Percentiles rank a stretch among this genome's conserved stretches.
Conservation (phyloP, 2,329 filamentous ascomycete species). For the Colletotrichum sp. region DNA sequence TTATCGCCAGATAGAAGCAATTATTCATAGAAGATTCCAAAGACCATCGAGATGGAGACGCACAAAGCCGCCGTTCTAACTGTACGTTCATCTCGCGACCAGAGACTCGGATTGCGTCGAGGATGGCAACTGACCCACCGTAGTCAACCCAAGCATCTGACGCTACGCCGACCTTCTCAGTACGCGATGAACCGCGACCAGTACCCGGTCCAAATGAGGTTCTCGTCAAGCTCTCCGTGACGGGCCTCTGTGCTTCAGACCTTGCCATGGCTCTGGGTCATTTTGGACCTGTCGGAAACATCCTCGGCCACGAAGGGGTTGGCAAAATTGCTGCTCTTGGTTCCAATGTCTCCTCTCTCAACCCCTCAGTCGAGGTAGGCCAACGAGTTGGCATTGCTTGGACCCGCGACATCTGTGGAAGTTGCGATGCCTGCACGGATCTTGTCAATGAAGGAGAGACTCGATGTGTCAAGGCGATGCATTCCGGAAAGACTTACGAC, state of each 20-base stretch:
- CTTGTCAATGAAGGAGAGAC: conserved; percentile 36
- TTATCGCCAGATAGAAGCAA: neutral
- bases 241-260: conserved; percentile 44
- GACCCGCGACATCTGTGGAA: conserved; percentile 39
- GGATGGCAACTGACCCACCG: neutral
- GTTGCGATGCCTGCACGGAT: conserved; percentile 35
- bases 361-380: conserved; percentile 29
- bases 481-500: conserved; percentile 36
- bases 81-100: neutral
- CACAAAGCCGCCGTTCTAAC: neutral
- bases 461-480: conserved; percentile 35
- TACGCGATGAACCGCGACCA: conserved; percentile 1
- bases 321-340: conserved; percentile 43
- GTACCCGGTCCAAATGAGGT: conserved; percentile 25
- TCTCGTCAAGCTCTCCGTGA: conserved; percentile 38
- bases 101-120: neutral
- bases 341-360: conserved; percentile 28
- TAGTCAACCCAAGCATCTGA: neutral
- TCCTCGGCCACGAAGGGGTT: conserved; percentile 50
- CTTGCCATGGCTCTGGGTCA: conserved; percentile 40
- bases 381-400: conserved; percentile 43
- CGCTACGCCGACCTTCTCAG: neutral
- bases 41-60: neutral
- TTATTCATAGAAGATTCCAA: neutral
- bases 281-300: conserved; percentile 35